Evolutionary conservation across 2,329 filamentous ascomycete genomes (phyloP).

Genomic region (Trichoderma oligosporum): DNA sequence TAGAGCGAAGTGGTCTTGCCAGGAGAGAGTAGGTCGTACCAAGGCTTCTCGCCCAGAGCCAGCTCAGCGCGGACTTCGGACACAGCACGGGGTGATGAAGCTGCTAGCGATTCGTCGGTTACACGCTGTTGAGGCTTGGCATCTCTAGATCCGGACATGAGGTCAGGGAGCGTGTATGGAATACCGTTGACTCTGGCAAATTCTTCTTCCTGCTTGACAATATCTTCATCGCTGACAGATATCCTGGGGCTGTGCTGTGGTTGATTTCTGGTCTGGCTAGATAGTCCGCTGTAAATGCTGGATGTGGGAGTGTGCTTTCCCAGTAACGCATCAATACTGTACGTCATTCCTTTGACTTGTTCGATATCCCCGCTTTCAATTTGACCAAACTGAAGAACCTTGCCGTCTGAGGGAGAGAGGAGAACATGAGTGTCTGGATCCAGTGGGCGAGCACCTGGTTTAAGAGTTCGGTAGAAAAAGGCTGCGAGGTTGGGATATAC

Average conservation of each 20-base stretch:
- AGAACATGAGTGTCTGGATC: constrained; percentile 77
- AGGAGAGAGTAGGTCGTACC: constrained; percentile 64
- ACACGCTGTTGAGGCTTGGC: constrained; percentile 37
- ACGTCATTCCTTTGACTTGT: constrained; percentile 98
- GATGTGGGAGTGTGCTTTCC: constrained; percentile 60
- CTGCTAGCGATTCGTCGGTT: constrained; percentile 67
- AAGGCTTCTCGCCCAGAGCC: constrained; percentile 65
- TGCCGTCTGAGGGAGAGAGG: constrained; percentile 84
- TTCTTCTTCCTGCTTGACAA: constrained; percentile 79
- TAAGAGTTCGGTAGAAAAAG: constrained; percentile 95
- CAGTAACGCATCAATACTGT: constrained; percentile 87
- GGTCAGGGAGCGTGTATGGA: constrained; percentile 82
- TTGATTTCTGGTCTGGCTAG: constrained; percentile 20
- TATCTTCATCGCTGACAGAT: constrained; percentile 53
- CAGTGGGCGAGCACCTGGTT: constrained; percentile 80
- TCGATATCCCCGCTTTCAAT: constrained; percentile 95
- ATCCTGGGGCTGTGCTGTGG: constrained; percentile 28
- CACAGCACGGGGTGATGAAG: constrained; percentile 65
- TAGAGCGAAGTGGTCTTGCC: constrained; percentile 71
- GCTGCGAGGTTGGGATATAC: constrained; percentile 88
- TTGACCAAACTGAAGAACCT: constrained; percentile 83
- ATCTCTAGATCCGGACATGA: constrained; percentile 66
- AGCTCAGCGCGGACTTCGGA: constrained; percentile 81
- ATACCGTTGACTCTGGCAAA: constrained; percentile 95
- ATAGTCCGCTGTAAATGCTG: constrained; percentile 45